Evolutionary conservation across 352 stramenopile genomes (phyloP).

Genomic region (Detonula confervacea): DNA sequence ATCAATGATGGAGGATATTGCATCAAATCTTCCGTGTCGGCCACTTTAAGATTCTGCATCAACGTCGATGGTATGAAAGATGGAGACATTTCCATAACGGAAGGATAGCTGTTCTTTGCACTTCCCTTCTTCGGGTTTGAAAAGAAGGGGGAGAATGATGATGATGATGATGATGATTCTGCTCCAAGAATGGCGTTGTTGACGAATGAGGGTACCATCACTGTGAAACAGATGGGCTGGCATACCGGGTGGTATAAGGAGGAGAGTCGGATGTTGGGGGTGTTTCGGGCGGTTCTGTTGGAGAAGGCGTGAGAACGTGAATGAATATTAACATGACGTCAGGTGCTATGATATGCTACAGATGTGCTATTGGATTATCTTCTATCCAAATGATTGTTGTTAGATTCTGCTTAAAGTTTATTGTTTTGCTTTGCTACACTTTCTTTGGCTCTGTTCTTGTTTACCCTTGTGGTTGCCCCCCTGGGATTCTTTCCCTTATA

Average conservation of each 20-base stretch:
- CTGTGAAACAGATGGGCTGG: slow-evolving; percentile 78
- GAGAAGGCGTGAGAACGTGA: slow-evolving; percentile 22
- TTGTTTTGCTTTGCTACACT: no score
- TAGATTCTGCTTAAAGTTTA: no score
- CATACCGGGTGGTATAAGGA: slow-evolving; percentile 77
- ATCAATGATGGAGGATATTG: slow-evolving; percentile 65
- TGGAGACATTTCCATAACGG: slow-evolving; percentile 69
- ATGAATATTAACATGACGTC: no score
- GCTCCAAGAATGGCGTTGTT: slow-evolving; percentile 48
- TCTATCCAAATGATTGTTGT: no score
- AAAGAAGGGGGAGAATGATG: no score
- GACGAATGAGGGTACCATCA: slow-evolving; percentile 69
- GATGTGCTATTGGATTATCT: no score
- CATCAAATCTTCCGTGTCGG: slow-evolving; percentile 55
- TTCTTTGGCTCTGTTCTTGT: no score
- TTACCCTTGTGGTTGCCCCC: no score
- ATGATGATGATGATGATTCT: no score
- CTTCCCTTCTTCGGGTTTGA: slow-evolving; percentile 68
- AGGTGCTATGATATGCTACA: no score
- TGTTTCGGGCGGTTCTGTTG: slow-evolving; percentile 64
- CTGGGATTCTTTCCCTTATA: no score
- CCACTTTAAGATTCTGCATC: slow-evolving; percentile 68
- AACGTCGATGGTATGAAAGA: slow-evolving; percentile 61
- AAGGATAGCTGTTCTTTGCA: slow-evolving; percentile 75
- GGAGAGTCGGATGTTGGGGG: slow-evolving; percentile 75